A percentile compares a stretch with the other conserved stretches of the same genome.
These are phyloP conservation scores for Angomonas deanei DNA, from an alignment of 208 protist species.

Conservation along the genomic window DNA sequence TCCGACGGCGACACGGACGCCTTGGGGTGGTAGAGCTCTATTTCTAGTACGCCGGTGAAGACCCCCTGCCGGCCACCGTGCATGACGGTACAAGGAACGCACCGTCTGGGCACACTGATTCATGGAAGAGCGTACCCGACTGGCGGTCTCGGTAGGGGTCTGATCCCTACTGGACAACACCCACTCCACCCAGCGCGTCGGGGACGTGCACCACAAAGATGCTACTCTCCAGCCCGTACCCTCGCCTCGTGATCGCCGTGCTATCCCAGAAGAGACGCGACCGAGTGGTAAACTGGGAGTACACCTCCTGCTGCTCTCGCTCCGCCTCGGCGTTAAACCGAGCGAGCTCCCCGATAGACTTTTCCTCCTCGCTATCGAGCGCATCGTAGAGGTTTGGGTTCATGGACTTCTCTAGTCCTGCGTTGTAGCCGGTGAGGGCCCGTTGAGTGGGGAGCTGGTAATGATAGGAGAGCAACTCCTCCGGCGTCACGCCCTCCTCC, in stretches of 20 bases:
- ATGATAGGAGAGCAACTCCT: background rate
- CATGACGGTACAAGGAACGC: constrained; percentile 2
- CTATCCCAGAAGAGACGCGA: constrained; percentile 10
- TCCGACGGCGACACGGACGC: background rate
- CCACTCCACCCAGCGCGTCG: background rate
- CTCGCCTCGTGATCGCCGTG: constrained; percentile 6
- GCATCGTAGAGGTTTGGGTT: background rate
- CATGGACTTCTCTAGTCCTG: background rate
- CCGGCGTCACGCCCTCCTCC: background rate
- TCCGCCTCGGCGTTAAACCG: background rate
- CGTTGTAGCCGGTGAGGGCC: background rate
- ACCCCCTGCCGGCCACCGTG: constrained; percentile 6
- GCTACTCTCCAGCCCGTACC: constrained; percentile 20
- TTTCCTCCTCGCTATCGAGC: background rate
- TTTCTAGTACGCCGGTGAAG: constrained; percentile 6
- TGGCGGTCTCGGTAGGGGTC: background rate
- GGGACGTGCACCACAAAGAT: constrained; percentile 9
- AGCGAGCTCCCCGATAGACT: background rate
- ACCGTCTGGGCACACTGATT: constrained; percentile 2
- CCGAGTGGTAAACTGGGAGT: background rate
- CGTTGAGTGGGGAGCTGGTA: background rate
- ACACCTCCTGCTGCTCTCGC: background rate
- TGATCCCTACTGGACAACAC: background rate
- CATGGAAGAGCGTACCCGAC: background rate
- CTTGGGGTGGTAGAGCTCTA: constrained; percentile 1